Evolutionary conservation across 305 asterid species (phyloP), one percentile per base, ranked within the genome.

Genomic region (Solanum hybrid): DNA sequence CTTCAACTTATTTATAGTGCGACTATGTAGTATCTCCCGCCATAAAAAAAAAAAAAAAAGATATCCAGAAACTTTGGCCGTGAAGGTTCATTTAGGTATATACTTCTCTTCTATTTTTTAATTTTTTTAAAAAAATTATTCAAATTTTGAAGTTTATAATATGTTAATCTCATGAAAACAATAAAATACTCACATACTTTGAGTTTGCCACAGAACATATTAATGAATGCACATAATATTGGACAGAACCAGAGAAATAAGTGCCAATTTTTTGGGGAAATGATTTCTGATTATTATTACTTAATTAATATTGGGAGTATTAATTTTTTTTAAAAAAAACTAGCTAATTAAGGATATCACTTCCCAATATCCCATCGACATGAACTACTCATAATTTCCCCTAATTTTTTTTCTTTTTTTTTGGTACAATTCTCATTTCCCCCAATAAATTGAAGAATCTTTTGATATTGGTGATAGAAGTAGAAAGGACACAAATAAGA

Each of bases 171-270:
- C 29, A 64, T 8, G 13, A 22, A 64, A 64, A 64, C 29, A 64
- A 22, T 22, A n/a, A 64, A 61, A 64, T 22, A 64, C 1, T 0
- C 29, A n/a, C 29, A 22, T n/a, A 22, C 14, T 67, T 67, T n/a
- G 14, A n/a, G 1, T 67, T 67, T n/a, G 13, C 61, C 61, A 11
- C 57, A 11, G 11, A 36, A 79, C 8, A 36, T 79, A 79, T 37
- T 36, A 89, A 82, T 37, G 91, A 88, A 24, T 76, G 91, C 89
- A 85, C 40, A 82, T 14, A 73, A 57, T 31, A 85, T 39, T 40
- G 86, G 36, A 40, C 69, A 81, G 24, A 40, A 0, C 69, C 36
- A 40, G 6, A 40, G 36, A 39, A 40, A 20, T 22, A 39, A 82
- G 37, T 82, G 71, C 71, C 71, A 82, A 14, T 1, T 42, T 40